A percentile compares a stretch with the other conserved stretches of the same genome.
phyloP scores from a whole-genome alignment of 78 protist species.

The Speleostelium caveatum region DNA sequence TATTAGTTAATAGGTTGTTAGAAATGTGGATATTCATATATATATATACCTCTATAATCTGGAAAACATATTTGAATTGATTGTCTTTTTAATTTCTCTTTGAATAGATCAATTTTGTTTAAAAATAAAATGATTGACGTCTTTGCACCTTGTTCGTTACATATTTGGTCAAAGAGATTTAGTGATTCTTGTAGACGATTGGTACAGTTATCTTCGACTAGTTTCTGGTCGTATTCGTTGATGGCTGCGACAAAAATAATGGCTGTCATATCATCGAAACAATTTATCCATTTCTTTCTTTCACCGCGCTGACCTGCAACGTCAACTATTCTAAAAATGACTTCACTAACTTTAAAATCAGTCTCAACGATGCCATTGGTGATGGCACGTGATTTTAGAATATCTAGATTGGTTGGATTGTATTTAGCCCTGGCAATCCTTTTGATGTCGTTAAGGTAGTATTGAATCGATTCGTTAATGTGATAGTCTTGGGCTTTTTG shows the following conservation, averaged over 20 bases:
- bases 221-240: constrained; percentile 69
- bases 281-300: constrained; percentile 88
- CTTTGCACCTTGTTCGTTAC: constrained; percentile 67
- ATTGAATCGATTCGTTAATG: constrained; percentile 51
- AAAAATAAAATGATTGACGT: constrained; percentile 83
- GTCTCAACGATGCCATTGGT: constrained; percentile 80
- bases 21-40: background rate
- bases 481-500: constrained; percentile 53
- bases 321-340: constrained; percentile 80
- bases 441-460: constrained; percentile 52
- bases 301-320: constrained; percentile 94
- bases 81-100: constrained; percentile 78
- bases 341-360: constrained; percentile 65
- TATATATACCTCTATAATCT: constrained; percentile 53
- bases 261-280: constrained; percentile 89
- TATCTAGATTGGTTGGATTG: constrained; percentile 54
- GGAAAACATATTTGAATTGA: constrained; percentile 69
- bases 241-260: constrained; percentile 87
- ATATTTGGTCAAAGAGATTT: constrained; percentile 75
- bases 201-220: constrained; percentile 70
- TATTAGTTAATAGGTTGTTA: background rate
- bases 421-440: constrained; percentile 40
- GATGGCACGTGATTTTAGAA: constrained; percentile 33
- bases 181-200: constrained; percentile 85
- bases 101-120: constrained; percentile 88